Evolutionary conservation across 202 grass and related monocot species (phyloP).

Genomic region (Elaeis oleifera): DNA sequence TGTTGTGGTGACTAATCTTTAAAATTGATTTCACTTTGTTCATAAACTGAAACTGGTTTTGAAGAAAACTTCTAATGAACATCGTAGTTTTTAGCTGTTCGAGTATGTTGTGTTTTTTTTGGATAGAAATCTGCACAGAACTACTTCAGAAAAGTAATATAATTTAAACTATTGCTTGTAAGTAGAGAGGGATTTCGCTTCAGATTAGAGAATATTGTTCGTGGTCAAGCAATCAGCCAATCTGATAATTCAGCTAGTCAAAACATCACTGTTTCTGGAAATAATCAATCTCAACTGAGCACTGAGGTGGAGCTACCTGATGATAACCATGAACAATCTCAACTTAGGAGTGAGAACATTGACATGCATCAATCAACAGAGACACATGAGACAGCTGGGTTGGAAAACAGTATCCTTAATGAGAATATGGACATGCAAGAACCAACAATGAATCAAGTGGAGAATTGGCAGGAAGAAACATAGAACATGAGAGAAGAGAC

Average conservation of each 20-base stretch:
- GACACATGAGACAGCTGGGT: slow-evolving; percentile 27
- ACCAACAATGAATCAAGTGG: slow-evolving; percentile 25
- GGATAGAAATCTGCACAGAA: too few species aligned
- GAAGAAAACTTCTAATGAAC: too few species aligned
- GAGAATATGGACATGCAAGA: slow-evolving; percentile 24
- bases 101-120: too few species aligned
- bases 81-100: too few species aligned
- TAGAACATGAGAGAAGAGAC: slow-evolving; percentile 25
- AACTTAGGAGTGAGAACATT: slow-evolving; percentile 25
- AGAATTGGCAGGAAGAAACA: slow-evolving; percentile 31
- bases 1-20: too few species aligned
- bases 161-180: slow-evolving; percentile 40
- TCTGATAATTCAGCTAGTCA: slow-evolving; percentile 24
- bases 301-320: slow-evolving; percentile 13
- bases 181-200: slow-evolving; percentile 76
- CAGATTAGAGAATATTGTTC: slow-evolving; percentile 86
- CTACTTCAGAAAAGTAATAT: background rate
- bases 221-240: slow-evolving; percentile 53
- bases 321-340: slow-evolving; percentile 33
- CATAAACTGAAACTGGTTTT: too few species aligned
- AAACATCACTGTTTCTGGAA: background rate
- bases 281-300: slow-evolving; percentile 1
- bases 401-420: slow-evolving; percentile 28
- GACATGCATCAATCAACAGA: slow-evolving; percentile 27
- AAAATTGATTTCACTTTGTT: too few species aligned